Base-by-base conservation (phyloP, 2,329 filamentous ascomycete genomes). In the Fusarium algeriense region DNA sequence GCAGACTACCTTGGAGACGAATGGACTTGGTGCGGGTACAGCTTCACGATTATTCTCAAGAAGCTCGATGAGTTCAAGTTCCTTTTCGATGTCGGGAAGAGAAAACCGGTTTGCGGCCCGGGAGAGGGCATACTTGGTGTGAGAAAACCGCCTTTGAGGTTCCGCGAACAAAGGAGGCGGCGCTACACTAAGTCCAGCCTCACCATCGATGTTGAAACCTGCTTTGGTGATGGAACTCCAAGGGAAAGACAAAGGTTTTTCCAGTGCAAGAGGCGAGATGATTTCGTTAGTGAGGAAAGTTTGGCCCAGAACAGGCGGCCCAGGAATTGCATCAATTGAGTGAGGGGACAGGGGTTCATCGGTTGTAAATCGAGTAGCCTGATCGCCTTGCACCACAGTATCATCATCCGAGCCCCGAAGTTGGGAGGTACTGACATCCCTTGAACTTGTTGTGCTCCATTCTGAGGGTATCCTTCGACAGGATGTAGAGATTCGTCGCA, bases 1-100 rank as follows among this genome's bases (percentile, higher is more conserved):
- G 26, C 80, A 81, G n/a, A 70, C 62, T 15, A 65, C 73, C 44
- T 73, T 77, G 12, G 78, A 75, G 23, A 81, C 46, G 2, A 80
- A 56, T 5, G 74, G 65, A 2, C 60, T 64, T 15, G 65, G 67
- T 44, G 73, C 72, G 20, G 72, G 70, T 23, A 74, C 58, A 48
- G 63, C 45, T 28, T 66, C 64, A 41, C 69, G 67, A 9, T 63
- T 58, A 13, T 44, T 20, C 13, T 57, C 65, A 17, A 60, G 52
- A n/a, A 44, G 34, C 20, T 54, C 28, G 14, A 50, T 26, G 5
- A 41, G 46, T 34, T 60, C 48, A 32, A 60, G 32, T 11, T 60
- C 56, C 12, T 49, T 53, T 19, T 35, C 52, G 17, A 53, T 44
- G 6, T 54, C 53, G 11, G 56, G 58, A 9, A 60, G 54, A 14